Evolutionary conservation across 1,139 yeast species (phyloP).

Genomic region (Geotrichum fermentans): DNA sequence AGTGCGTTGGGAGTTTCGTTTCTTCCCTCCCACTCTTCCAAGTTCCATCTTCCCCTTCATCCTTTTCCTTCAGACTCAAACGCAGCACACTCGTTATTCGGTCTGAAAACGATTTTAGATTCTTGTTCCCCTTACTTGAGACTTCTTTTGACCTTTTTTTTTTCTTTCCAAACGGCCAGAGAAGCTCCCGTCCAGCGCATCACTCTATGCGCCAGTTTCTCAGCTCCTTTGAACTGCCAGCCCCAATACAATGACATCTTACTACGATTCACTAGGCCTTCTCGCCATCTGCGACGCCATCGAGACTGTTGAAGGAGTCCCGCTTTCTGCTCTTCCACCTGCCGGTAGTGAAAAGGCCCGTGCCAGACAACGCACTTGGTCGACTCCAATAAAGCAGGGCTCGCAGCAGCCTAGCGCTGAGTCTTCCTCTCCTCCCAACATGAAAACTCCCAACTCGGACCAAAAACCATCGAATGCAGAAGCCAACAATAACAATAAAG

Average conservation of each 20-base stretch:
- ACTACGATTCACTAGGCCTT: slow-evolving; percentile 40
- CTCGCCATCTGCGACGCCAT: slow-evolving; percentile 41
- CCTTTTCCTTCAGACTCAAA: too few relatives aligned
- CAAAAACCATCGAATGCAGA: too few relatives aligned
- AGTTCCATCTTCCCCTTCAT: too few relatives aligned
- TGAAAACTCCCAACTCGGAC: slow-evolving; percentile 10
- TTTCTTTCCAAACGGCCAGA: too few relatives aligned
- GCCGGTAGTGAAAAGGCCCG: not conserved
- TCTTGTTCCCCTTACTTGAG: not conserved
- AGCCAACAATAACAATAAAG: not conserved
- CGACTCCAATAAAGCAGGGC: not conserved
- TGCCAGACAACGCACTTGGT: not conserved
- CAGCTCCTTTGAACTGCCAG: not conserved
- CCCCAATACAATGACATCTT: slow-evolving; percentile 28
- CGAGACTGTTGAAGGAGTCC: slow-evolving; percentile 38
- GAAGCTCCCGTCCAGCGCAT: not conserved
- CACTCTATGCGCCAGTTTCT: not conserved
- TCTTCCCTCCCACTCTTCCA: too few relatives aligned
- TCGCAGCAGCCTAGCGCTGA: not conserved
- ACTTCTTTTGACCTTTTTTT: not conserved
- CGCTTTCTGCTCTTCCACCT: slow-evolving; percentile 23
- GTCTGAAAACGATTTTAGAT: not conserved
- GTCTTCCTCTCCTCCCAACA: slow-evolving; percentile 6
- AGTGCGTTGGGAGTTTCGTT: too few relatives aligned
- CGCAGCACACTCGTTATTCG: too few relatives aligned